phyloP scores from a whole-genome alignment of 2,329 filamentous ascomycete species.

The Clarireedia homoeocarpa region DNA sequence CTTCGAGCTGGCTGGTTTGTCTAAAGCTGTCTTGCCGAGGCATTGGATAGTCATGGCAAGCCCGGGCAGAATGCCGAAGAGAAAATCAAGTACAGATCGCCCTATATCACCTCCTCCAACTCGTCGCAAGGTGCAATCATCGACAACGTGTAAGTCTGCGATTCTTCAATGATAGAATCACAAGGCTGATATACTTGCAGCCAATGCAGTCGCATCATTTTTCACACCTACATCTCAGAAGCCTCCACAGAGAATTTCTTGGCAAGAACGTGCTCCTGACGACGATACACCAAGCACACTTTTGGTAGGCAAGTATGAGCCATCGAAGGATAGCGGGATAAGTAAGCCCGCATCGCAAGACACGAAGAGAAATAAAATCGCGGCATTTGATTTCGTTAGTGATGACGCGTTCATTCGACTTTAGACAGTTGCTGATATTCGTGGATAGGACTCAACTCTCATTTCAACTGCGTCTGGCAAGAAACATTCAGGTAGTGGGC shows the following conservation, averaged over 20 bases:
- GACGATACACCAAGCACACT: constrained; percentile 48
- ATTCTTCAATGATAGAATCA: background rate
- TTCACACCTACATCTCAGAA: constrained; percentile 86
- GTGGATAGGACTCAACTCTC: constrained; percentile 70
- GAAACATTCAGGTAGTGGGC: constrained; percentile 59
- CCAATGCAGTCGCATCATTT: constrained; percentile 68
- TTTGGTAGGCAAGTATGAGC: constrained; percentile 65
- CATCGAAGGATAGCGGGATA: constrained; percentile 30
- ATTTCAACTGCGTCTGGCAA: constrained; percentile 76
- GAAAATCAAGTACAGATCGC: constrained; percentile 20
- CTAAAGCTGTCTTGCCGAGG: background rate
- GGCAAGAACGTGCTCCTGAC: constrained; percentile 55
- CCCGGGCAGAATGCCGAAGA: constrained; percentile 18
- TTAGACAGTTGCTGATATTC: background rate
- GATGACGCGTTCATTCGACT: background rate
- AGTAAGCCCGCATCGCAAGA: constrained; percentile 4
- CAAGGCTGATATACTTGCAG: constrained; percentile 34
- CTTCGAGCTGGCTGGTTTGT: background rate
- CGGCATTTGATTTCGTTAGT: constrained; percentile 60
- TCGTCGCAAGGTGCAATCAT: constrained; percentile 30
- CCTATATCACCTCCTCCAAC: constrained; percentile 28
- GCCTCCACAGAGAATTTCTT: constrained; percentile 64
- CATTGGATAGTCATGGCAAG: constrained; percentile 16
- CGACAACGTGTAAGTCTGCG: constrained; percentile 27
- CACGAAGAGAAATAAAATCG: constrained; percentile 49